Conservation (phyloP, 2,329 filamentous ascomycete genomes). For the Claviceps sp. region DNA sequence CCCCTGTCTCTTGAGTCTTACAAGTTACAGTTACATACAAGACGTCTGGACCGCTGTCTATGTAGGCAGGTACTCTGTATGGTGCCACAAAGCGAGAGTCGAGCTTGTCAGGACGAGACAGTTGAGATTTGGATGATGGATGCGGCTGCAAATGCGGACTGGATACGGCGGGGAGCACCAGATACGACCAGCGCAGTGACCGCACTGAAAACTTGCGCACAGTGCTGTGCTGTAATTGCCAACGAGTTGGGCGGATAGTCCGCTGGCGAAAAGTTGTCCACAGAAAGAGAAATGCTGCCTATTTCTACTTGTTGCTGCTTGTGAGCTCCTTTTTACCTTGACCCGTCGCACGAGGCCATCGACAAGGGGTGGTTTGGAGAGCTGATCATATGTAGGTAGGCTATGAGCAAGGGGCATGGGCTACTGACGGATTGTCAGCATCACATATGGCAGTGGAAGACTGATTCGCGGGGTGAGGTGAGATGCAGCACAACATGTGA, state of each 20-base stretch:
- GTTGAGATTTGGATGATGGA: background rate
- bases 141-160: background rate
- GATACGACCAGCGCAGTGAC: constrained; percentile 1
- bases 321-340: background rate
- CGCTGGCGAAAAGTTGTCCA: background rate
- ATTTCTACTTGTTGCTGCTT: background rate
- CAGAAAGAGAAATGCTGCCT: background rate
- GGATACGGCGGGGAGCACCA: background rate
- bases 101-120: background rate
- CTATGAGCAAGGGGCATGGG: background rate
- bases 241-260: background rate
- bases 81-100: constrained; percentile 1
- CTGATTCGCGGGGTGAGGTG: background rate
- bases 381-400: background rate
- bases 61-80: background rate
- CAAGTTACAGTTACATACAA: background rate
- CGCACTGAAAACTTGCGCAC: background rate
- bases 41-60: background rate
- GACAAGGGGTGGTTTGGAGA: background rate
- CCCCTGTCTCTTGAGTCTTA: no score
- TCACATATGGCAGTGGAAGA: background rate
- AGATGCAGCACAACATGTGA: background rate
- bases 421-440: background rate
- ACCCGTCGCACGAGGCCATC: background rate
- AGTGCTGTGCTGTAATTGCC: no score